A percentile compares a stretch with the other conserved stretches of the same genome.
phyloP scores from a whole-genome alignment of 768 basidiomycete species.

The Leccinellum rugosiceps region DNA sequence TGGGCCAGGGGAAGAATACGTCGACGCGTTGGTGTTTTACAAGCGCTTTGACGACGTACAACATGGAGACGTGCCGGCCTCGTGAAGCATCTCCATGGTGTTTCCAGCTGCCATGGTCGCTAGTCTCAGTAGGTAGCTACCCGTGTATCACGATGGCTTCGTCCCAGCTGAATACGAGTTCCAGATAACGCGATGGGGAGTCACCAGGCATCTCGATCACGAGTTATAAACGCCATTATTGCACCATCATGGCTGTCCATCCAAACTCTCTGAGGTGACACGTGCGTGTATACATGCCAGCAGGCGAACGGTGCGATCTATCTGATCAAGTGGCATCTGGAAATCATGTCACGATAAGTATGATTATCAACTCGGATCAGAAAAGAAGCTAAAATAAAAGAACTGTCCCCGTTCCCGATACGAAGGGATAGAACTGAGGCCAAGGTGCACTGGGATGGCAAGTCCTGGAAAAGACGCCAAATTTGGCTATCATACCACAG shows the following conservation, averaged over 20 bases:
- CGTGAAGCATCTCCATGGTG: neutral
- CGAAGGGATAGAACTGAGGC: neutral
- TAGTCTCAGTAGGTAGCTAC: neutral
- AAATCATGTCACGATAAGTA: neutral
- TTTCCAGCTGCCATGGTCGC: neutral
- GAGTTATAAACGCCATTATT: neutral
- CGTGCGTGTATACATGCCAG: neutral
- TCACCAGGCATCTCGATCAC: neutral
- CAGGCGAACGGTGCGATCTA: slow-evolving; percentile 5
- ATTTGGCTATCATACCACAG: neutral
- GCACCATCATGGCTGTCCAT: neutral
- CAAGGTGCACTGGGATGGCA: slow-evolving; percentile 4
- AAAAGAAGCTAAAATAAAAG: neutral
- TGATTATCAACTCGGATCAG: slow-evolving; percentile 1
- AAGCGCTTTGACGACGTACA: slow-evolving; percentile 58
- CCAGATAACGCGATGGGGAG: neutral
- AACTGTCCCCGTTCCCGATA: neutral
- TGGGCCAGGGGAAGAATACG: slow-evolving; percentile 78
- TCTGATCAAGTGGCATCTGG: slow-evolving; percentile 1
- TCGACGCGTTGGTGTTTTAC: slow-evolving; percentile 85
- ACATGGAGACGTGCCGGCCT: neutral
- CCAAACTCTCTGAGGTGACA: neutral
- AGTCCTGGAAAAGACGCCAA: neutral
- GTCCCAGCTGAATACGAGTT: neutral
- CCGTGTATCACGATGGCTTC: neutral